phyloP scores from a whole-genome alignment of 495 filamentous ascomycete genomes.

The Podospora didyma region DNA sequence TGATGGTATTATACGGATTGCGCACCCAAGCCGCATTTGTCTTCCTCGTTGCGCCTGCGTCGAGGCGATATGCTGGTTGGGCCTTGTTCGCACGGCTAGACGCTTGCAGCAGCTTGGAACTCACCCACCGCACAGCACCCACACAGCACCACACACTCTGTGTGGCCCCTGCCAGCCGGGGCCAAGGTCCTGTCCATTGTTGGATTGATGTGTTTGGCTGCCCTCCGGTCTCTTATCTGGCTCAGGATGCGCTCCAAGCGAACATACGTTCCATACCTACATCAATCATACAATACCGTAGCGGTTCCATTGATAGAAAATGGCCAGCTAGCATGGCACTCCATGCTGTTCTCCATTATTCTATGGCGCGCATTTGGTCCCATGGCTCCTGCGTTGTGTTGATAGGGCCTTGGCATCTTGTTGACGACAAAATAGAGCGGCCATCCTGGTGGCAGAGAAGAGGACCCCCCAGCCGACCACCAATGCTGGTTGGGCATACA shows the following conservation, averaged over 20 bases:
- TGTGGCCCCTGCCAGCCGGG: not conserved
- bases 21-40: not conserved
- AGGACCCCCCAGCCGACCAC: not conserved
- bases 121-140: not conserved
- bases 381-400: not conserved
- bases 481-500: not conserved
- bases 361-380: not conserved
- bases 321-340: not conserved
- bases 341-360: not conserved
- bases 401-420: not conserved
- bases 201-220: too few relatives aligned
- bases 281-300: too few relatives aligned
- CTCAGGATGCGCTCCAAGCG: not conserved
- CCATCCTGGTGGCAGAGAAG: not conserved
- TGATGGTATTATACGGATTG: not conserved
- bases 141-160: not conserved
- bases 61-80: not conserved
- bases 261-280: too few relatives aligned
- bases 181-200: too few relatives aligned
- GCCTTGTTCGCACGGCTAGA: constrained; percentile 14
- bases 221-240: not conserved
- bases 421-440: not conserved
- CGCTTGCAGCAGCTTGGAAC: constrained; percentile 10
- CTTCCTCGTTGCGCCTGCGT: constrained; percentile 5
- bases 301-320: not conserved